Conservation (phyloP, 1,284 basidiomycete genomes). For the Trichosporon sp. region DNA sequence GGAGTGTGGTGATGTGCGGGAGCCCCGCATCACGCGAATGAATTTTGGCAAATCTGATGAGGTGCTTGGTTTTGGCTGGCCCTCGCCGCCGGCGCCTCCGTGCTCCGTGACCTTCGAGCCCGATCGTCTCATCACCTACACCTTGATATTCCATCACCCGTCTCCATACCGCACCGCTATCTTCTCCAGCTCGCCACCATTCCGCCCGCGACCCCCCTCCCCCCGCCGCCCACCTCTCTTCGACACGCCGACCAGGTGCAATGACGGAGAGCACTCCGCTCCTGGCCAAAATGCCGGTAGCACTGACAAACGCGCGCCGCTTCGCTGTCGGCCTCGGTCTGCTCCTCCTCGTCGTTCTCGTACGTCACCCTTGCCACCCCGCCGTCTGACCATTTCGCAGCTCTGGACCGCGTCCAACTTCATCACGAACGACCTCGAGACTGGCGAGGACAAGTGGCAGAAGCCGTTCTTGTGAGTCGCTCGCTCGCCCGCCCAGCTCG, state of each 20-base stretch:
- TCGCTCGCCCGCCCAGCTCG: background rate
- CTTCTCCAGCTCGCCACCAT: background rate
- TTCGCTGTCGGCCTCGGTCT: slow-evolving; percentile 37
- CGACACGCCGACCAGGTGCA: background rate
- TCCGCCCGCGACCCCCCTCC: background rate
- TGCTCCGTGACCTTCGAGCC: background rate
- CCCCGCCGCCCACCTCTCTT: background rate
- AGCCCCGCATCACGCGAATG: background rate
- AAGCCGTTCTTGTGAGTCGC: slow-evolving; percentile 48
- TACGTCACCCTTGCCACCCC: slow-evolving; percentile 3
- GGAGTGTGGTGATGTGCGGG: background rate
- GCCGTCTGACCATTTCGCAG: slow-evolving; percentile 17
- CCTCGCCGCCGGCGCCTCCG: background rate
- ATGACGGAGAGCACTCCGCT: slow-evolving; percentile 28
- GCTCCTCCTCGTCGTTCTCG: slow-evolving; percentile 35
- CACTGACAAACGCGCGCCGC: slow-evolving; percentile 14
- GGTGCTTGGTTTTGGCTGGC: background rate
- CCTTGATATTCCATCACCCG: background rate
- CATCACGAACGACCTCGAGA: slow-evolving; percentile 43
- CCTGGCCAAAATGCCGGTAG: slow-evolving; percentile 24
- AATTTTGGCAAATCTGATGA: slow-evolving; percentile 6
- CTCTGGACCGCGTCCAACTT: slow-evolving; percentile 47
- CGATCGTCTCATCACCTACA: background rate
- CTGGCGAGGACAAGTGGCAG: slow-evolving; percentile 44
- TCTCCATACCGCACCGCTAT: background rate